A percentile compares a stretch with the other conserved stretches of the same genome.
These are phyloP conservation scores for Cladophialophora psammophila DNA, from an alignment of 2,329 filamentous ascomycete species.

Conservation along the genomic window DNA sequence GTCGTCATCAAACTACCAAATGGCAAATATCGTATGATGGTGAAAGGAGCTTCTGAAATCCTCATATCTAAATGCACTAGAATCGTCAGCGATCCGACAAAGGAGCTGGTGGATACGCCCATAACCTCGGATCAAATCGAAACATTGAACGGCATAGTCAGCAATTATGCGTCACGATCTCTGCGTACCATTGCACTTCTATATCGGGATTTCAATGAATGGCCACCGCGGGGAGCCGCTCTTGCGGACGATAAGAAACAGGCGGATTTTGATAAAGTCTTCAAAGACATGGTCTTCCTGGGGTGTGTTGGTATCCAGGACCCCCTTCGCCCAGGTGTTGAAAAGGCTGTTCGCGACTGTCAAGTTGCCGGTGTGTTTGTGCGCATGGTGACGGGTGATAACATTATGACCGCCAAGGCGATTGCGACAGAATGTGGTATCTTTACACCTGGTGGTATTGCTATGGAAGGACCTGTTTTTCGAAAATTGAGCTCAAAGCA, in stretches of 20 bases:
- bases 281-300: constrained; percentile 71
- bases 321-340: constrained; percentile 76
- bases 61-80: constrained; percentile 55
- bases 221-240: constrained; percentile 74
- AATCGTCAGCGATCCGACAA: constrained; percentile 67
- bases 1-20: constrained; percentile 65
- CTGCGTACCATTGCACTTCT: constrained; percentile 84
- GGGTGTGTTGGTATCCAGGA: constrained; percentile 82
- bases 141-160: constrained; percentile 71
- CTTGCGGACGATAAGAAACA: constrained; percentile 65
- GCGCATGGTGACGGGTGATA: constrained; percentile 87
- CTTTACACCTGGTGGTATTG: constrained; percentile 69
- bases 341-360: constrained; percentile 74
- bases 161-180: constrained; percentile 78
- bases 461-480: constrained; percentile 81
- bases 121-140: constrained; percentile 66
- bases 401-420: constrained; percentile 77
- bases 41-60: constrained; percentile 63
- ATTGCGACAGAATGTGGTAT: constrained; percentile 83
- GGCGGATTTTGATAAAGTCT: constrained; percentile 71
- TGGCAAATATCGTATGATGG: constrained; percentile 64
- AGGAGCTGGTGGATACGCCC: constrained; percentile 57
- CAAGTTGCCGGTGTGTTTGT: constrained; percentile 79
- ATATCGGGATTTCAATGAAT: constrained; percentile 82
- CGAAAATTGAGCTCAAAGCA: constrained; percentile 72